A percentile compares a stretch with the other conserved stretches of the same genome.
Evolutionary conservation across 257 asterid genomes (phyloP).

Genomic region (Nicotiana obtusifolia): DNA sequence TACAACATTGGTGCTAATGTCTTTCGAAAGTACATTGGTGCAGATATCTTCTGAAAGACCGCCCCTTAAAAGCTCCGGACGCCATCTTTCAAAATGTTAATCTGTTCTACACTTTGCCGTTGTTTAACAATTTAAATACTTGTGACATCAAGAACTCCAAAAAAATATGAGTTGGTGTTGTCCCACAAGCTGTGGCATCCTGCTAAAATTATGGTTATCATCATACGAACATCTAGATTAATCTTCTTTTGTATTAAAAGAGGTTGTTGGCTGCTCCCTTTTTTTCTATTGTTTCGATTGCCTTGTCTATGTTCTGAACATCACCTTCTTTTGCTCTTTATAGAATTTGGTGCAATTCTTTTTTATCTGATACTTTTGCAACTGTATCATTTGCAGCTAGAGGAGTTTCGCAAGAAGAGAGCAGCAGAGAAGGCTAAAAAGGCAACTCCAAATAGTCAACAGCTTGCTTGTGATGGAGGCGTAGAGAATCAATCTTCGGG

Average conservation of each 20-base stretch:
- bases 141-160: neutral
- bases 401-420: constrained; percentile 86
- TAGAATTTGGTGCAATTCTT: neutral
- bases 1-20: neutral
- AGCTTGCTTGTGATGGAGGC: constrained; percentile 33
- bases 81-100: neutral
- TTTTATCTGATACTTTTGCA: neutral
- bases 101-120: neutral
- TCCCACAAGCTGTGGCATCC: neutral
- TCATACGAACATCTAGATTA: neutral
- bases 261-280: neutral
- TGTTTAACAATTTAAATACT: neutral
- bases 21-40: constrained; percentile 1
- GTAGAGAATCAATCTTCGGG: constrained; percentile 42
- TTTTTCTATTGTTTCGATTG: neutral
- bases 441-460: constrained; percentile 34
- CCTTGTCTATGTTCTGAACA: neutral
- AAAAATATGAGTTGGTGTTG: neutral
- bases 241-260: neutral
- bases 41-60: neutral
- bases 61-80: neutral
- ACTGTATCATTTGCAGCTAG: constrained; percentile 46
- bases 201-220: neutral
- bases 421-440: constrained; percentile 75
- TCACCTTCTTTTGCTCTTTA: neutral